These are phyloP conservation scores for Magnolia officinalis DNA, from an alignment of 164 flowering plant species.

Conservation along the genomic window DNA sequence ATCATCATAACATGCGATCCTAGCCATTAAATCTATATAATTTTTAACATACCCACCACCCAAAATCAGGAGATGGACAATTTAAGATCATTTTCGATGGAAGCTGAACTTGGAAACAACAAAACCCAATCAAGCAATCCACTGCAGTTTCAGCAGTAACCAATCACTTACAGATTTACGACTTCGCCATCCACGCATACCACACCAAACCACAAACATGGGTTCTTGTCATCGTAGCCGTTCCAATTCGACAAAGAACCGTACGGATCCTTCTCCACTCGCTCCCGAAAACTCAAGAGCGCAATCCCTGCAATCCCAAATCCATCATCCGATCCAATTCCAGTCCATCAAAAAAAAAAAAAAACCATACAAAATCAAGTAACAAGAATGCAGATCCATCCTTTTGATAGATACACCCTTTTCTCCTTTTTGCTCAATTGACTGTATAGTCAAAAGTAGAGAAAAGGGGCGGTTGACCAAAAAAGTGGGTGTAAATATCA, in stretches of 20 bases:
- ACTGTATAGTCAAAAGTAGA: not conserved
- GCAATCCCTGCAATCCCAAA: conserved; percentile 38
- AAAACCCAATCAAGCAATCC: not conserved
- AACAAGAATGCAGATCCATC: not conserved
- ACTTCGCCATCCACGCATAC: conserved; percentile 47
- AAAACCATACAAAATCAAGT: not conserved
- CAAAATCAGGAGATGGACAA: not conserved
- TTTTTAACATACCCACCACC: not conserved
- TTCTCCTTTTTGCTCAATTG: not conserved
- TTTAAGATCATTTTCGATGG: not conserved
- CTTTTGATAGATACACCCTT: not conserved
- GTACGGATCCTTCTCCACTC: conserved; percentile 43
- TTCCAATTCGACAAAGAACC: conserved; percentile 45
- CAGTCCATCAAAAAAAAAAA: not conserved
- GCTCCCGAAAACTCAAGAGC: conserved; percentile 40
- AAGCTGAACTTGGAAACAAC: not conserved
- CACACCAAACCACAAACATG: conserved; percentile 62
- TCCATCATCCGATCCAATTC: not conserved
- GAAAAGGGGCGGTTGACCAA: not conserved
- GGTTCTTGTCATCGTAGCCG: conserved; percentile 28
- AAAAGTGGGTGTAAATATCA: too few relatives aligned
- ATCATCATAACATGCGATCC: not conserved
- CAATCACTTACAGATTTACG: conserved; percentile 38
- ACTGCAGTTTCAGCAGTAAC: not conserved
- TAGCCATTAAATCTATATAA: not conserved